These are phyloP conservation scores for Trichophyton schoenleinii DNA, from an alignment of 2,329 filamentous ascomycete species.

Conservation along the genomic window DNA sequence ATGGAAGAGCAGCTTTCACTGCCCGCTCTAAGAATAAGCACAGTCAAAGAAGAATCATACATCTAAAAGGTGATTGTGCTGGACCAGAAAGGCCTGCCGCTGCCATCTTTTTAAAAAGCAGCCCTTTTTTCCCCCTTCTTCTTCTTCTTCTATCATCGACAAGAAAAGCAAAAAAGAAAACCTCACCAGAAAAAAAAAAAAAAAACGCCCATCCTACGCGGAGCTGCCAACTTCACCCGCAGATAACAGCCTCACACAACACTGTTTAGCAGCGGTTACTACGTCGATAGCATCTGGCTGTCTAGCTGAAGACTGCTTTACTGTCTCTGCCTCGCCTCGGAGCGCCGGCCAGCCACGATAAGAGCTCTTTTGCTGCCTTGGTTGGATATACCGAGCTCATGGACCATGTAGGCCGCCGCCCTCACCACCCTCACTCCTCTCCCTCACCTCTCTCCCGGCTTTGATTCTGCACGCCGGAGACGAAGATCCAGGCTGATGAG, in stretches of 20 bases:
- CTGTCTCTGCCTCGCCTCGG: neutral
- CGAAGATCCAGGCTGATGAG: slow-evolving; percentile 10
- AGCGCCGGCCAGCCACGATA: neutral
- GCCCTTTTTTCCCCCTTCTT: neutral
- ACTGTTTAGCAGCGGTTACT: neutral
- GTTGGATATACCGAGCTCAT: slow-evolving; percentile 4
- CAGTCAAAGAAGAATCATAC: neutral
- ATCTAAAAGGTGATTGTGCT: neutral
- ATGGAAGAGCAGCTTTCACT: neutral
- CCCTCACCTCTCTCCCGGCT: neutral
- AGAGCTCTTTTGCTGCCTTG: neutral
- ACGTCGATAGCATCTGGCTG: neutral
- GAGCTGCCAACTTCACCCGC: no score
- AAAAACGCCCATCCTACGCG: no score
- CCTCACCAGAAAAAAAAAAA: neutral
- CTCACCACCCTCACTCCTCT: neutral
- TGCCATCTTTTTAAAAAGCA: neutral
- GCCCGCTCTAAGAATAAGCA: neutral
- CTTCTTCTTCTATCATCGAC: neutral
- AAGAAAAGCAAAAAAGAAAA: neutral
- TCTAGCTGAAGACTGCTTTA: neutral
- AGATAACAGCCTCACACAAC: neutral
- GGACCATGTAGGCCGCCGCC: slow-evolving; percentile 10
- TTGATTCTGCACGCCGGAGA: neutral
- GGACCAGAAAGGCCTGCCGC: neutral